phyloP scores from a whole-genome alignment of 495 filamentous ascomycete species.

The Penicillium alfredii region DNA sequence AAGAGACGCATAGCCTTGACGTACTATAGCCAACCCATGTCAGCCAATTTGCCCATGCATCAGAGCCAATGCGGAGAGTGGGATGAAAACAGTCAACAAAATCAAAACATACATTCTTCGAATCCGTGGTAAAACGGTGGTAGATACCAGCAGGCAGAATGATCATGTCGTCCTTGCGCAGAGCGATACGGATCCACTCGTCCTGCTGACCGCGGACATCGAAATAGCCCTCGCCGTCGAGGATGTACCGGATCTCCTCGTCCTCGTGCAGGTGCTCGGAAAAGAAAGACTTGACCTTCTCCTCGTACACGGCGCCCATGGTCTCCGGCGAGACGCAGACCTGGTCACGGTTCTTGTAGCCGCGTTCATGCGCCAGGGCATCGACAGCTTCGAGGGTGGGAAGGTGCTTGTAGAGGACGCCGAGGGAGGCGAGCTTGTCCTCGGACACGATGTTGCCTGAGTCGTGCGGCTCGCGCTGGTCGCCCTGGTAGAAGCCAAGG shows the following conservation, averaged over 20 bases:
- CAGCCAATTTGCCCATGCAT: conserved; percentile 7
- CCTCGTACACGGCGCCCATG: conserved; percentile 76
- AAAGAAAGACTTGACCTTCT: conserved; percentile 91
- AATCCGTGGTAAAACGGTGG: conserved; percentile 93
- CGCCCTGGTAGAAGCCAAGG: conserved; percentile 74
- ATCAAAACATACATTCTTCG: conserved; percentile 69
- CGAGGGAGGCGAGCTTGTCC: conserved; percentile 60
- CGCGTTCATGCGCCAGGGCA: conserved; percentile 62
- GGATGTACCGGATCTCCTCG: conserved; percentile 97
- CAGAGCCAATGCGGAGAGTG: neutral
- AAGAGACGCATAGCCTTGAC: conserved; percentile 95
- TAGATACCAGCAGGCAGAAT: conserved; percentile 96
- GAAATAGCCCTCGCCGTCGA: conserved; percentile 87
- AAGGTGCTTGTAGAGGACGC: conserved; percentile 71
- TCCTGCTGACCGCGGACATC: conserved; percentile 70
- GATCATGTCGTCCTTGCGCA: conserved; percentile 69
- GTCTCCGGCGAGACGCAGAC: conserved; percentile 80
- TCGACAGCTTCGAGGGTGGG: conserved; percentile 61
- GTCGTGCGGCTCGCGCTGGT: conserved; percentile 88
- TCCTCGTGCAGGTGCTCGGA: conserved; percentile 95
- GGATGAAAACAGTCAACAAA: conserved; percentile 2
- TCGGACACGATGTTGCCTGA: conserved; percentile 61
- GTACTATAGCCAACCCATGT: conserved; percentile 55
- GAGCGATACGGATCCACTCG: conserved; percentile 78
- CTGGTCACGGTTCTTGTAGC: conserved; percentile 93